These are phyloP conservation scores for Lipomyces orientalis DNA, from an alignment of 805 yeast genomes.

Conservation along the genomic window DNA sequence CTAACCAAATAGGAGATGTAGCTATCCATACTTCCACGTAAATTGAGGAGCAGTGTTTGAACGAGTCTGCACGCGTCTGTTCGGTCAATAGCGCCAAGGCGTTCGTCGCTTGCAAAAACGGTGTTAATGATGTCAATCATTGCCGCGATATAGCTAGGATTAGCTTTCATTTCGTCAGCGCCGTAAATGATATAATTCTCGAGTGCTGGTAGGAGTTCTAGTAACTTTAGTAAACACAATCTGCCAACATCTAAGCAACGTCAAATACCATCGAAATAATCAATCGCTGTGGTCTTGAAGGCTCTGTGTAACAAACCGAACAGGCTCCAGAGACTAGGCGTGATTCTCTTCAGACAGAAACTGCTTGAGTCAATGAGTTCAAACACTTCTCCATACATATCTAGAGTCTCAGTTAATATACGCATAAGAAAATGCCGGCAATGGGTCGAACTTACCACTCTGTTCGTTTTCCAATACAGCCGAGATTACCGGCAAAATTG, in stretches of 20 bases:
- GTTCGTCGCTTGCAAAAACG: constrained; percentile 45
- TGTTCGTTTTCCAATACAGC: constrained; percentile 68
- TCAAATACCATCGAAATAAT: constrained; percentile 59
- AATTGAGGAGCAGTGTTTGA: constrained; percentile 64
- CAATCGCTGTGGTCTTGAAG: constrained; percentile 54
- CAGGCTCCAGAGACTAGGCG: constrained; percentile 77
- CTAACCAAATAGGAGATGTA: constrained; percentile 56
- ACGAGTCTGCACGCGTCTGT: constrained; percentile 65
- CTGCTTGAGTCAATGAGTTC: constrained; percentile 76
- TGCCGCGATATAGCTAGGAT: constrained; percentile 55
- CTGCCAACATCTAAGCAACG: neutral
- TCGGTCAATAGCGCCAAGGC: constrained; percentile 64
- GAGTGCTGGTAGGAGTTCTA: constrained; percentile 71
- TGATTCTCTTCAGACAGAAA: constrained; percentile 61
- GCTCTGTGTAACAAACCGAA: constrained; percentile 57
- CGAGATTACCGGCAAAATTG: constrained; percentile 70
- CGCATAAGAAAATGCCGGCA: neutral
- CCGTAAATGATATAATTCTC: constrained; percentile 76
- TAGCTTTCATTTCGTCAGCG: constrained; percentile 53
- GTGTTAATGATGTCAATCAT: constrained; percentile 56
- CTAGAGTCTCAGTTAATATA: constrained; percentile 42
- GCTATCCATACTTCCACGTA: constrained; percentile 55
- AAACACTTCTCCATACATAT: constrained; percentile 75
- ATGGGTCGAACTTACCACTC: constrained; percentile 43
- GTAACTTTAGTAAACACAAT: neutral